Evolutionary conservation across 192 early-diverging fungal species (phyloP).

Genomic region (Pilaira anomala): DNA sequence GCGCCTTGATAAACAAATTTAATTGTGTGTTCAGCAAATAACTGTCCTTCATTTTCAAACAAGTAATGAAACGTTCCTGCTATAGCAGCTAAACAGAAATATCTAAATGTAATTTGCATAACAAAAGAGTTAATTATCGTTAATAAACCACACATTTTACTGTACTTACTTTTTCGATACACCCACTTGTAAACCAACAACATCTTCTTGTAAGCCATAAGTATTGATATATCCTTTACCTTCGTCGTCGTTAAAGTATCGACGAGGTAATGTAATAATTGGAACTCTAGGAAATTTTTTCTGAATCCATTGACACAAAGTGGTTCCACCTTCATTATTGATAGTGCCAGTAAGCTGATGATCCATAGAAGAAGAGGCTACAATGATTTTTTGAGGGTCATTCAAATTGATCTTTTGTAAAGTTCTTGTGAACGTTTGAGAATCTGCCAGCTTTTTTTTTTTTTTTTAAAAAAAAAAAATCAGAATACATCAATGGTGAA

Average conservation of each 20-base stretch:
- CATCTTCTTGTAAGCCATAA: constrained; percentile 50
- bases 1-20: constrained; percentile 35
- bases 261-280: constrained; percentile 51
- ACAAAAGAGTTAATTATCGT: too few relatives aligned
- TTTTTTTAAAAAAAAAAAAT: too few relatives aligned
- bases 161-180: constrained; percentile 44
- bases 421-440: constrained; percentile 57
- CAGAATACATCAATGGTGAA: too few relatives aligned
- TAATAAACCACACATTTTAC: background rate
- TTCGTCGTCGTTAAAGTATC: constrained; percentile 53
- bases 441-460: constrained; percentile 68
- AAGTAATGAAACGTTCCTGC: constrained; percentile 46
- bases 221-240: constrained; percentile 33
- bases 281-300: constrained; percentile 38
- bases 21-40: constrained; percentile 5
- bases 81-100: constrained; percentile 55
- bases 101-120: constrained; percentile 34
- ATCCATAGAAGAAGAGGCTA: background rate
- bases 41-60: background rate
- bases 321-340: background rate
- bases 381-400: constrained; percentile 54
- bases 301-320: constrained; percentile 2
- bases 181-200: constrained; percentile 38
- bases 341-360: too few relatives aligned
- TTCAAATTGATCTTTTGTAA: constrained; percentile 58